Base-by-base conservation (phyloP, 2,329 filamentous ascomycete genomes). In the Myotisia sp. region DNA sequence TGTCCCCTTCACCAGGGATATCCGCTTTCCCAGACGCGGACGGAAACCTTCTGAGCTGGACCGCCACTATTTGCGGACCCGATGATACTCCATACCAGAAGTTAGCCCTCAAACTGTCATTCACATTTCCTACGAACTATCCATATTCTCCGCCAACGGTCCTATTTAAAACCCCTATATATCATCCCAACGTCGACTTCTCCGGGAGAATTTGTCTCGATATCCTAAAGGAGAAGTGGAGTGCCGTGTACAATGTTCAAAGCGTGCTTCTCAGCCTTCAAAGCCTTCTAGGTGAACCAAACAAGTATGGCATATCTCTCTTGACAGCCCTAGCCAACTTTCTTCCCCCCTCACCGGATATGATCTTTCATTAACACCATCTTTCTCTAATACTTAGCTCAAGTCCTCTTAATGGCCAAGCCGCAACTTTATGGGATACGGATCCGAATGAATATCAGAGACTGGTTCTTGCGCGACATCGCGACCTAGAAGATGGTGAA, bases 201-300 rank as follows among this genome's bases (percentile, higher is more conserved):
- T 86, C 81, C 3, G 90, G 90, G 26, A 74, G 90, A 37, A 98
- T 98, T 60, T 98, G 90, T 58, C 70, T 98, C 41, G 92, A 98
- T 53, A 98, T 98, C 47, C 69, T 98, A 44, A 95, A 94, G 70
- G 90, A 95, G 60, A 94, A 94, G 65, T 98, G 90, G 90, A 93
- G 85, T 39, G 85, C 90, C 12, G 86, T 92, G 27, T 92, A 94
- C 70, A 95, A 95, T 53, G 85, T 92, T 42, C 83, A 92, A 59
- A 92, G 80, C 29, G 83, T 98, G 29, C 66, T 98, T 36, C 60
- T 98, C 50, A 95, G 87, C 48, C 62, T 98, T 59, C 90, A 98
- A 63, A 94, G 86, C 59, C 64, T 98, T 52, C 70, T 98, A 20
- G 90, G 87, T 17, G 90, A 98, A 62, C 90, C 90, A 22, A 98